Base-by-base conservation (phyloP, 305 asterid genomes). In the Solanum hybrid region DNA sequence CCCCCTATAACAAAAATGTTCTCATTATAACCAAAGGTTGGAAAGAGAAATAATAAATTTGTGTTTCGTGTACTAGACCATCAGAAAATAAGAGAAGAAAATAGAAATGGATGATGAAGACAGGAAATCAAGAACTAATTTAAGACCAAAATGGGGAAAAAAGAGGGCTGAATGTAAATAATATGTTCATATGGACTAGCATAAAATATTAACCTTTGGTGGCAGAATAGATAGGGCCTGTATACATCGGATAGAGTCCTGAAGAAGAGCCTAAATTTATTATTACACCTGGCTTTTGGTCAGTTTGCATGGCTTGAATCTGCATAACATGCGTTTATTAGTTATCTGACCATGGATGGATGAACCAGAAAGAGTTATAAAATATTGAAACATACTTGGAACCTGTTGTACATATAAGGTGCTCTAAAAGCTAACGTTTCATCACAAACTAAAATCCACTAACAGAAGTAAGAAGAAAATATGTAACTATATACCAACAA, bases 191-290 rank as follows among this genome's bases (percentile, higher is more conserved):
- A 36, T 36, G 85, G 76, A 79, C 42, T 35, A 71, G 90, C 51
- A 80, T 86, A 88, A 90, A 87, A 46, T 79, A 86, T 89, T 83
- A 83, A 97, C 99, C 99, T 96, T 96, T 97, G 71, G 98, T 39
- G 88, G 95, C 98, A 90, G 99, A 95, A 93, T 97, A 97, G 69
- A 95, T 93, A 91, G 99, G 98, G 86, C 95, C 98, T 12, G 8
- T 57, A 90, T 89, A 92, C 98, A 96, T 93, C 82, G 99, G 98
- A 90, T 96, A 97, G 46, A 97, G 98, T 71, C 99, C 99, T 18
- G 99, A 92, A 91, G 99, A 96, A 76, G 99, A 97, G 88, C 96
- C 99, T 9, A 96, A 37, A 89, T 97, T 96, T 87, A 97, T 93
- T 87, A 97, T 93, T 87, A 92, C 97, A 36, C 99, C 99, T 33